Evolutionary conservation across 1,284 basidiomycete genomes (phyloP).

Genomic region (Cronartium ribicola): DNA sequence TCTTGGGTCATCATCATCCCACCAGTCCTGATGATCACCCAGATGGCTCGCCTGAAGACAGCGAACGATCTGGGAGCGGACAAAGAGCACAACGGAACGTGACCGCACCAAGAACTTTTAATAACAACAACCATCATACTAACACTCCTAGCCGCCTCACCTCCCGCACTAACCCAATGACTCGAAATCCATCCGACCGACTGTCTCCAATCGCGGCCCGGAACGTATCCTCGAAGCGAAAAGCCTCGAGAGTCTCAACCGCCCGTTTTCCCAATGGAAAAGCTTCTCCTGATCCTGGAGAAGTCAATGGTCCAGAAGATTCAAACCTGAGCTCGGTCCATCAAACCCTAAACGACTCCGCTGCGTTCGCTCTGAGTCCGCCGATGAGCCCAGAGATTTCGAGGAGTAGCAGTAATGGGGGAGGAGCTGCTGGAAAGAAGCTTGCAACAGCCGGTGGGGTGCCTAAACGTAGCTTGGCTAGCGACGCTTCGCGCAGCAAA

Average conservation of each 20-base stretch:
- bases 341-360: slow-evolving; percentile 29
- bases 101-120: neutral
- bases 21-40: neutral
- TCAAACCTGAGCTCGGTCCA: slow-evolving; percentile 10
- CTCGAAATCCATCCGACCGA: neutral
- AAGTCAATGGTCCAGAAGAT: neutral
- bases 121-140: neutral
- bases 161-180: neutral
- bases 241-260: neutral
- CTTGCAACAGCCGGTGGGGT: neutral
- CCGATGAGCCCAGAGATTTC: slow-evolving; percentile 25
- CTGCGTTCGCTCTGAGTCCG: slow-evolving; percentile 36
- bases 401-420: neutral
- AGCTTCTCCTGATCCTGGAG: neutral
- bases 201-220: neutral
- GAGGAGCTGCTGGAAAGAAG: neutral
- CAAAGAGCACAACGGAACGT: neutral
- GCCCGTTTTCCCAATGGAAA: neutral
- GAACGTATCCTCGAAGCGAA: neutral
- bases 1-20: neutral
- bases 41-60: neutral
- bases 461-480: slow-evolving; percentile 14
- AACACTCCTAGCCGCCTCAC: neutral
- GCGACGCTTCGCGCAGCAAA: slow-evolving; percentile 19
- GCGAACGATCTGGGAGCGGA: neutral